These are phyloP conservation scores for Sphaerostilbella broomeana DNA, from an alignment of 2,329 filamentous ascomycete species.

Conservation along the genomic window DNA sequence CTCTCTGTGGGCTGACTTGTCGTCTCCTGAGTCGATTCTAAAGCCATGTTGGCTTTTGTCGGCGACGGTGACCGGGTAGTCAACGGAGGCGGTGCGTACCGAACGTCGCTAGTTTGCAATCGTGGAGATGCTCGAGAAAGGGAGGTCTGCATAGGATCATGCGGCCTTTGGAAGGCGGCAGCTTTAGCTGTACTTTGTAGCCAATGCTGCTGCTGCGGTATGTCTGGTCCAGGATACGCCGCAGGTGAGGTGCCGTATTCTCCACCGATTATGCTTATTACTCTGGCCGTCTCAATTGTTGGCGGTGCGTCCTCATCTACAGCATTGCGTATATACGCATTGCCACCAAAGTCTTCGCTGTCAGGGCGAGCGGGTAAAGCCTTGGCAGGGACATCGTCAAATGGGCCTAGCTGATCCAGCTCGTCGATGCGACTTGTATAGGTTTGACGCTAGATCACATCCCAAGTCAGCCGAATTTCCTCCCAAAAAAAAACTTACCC, in stretches of 20 bases:
- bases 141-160: conserved; percentile 49
- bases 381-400: conserved; percentile 55
- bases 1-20: conserved; percentile 46
- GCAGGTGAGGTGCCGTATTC: conserved; percentile 16
- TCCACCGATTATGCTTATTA: conserved; percentile 37
- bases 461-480: conserved; percentile 7
- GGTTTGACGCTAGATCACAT: conserved; percentile 65
- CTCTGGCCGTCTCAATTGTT: conserved; percentile 45
- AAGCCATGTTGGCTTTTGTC: conserved; percentile 14
- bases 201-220: conserved; percentile 15
- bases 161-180: conserved; percentile 26
- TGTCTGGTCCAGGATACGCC: not conserved
- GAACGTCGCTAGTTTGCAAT: conserved; percentile 27
- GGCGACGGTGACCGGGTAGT: conserved; percentile 53
- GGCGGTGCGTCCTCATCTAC: not conserved
- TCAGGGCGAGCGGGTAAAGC: conserved; percentile 66
- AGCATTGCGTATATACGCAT: conserved; percentile 4
- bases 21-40: conserved; percentile 9
- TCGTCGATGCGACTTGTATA: conserved; percentile 89
- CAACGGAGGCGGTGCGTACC: conserved; percentile 64
- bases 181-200: conserved; percentile 18
- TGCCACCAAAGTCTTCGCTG: conserved; percentile 34
- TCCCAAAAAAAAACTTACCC: not conserved
- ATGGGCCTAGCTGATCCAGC: conserved; percentile 63
- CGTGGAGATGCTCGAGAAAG: conserved; percentile 44